Evolutionary conservation across 768 basidiomycete genomes (phyloP).

Genomic region (Clavulina sp.): DNA sequence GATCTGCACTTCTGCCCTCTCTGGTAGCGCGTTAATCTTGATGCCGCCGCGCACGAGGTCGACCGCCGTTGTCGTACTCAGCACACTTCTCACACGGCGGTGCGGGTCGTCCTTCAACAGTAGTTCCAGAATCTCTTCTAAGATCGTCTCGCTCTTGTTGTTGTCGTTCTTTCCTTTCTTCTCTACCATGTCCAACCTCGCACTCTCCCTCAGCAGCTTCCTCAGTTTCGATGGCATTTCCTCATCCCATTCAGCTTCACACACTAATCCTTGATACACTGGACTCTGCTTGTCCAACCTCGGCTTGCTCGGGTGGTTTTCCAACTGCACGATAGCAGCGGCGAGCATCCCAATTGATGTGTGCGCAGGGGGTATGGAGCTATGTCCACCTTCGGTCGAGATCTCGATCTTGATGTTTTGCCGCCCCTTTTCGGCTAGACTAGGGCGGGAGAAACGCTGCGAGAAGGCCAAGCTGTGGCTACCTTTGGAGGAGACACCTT

Average conservation of each 20-base stretch:
- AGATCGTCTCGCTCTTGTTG: constrained; percentile 15
- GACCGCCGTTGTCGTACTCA: constrained; percentile 61
- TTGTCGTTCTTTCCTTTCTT: too few relatives aligned
- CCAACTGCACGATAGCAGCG: constrained; percentile 46
- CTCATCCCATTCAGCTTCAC: constrained; percentile 44
- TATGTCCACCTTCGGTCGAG: constrained; percentile 62
- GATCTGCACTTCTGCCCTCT: constrained; percentile 46
- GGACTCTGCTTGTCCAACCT: constrained; percentile 38
- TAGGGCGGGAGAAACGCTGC: constrained; percentile 39
- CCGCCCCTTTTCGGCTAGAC: constrained; percentile 58
- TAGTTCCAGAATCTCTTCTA: constrained; percentile 10
- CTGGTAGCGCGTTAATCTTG: constrained; percentile 67
- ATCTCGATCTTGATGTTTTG: constrained; percentile 48
- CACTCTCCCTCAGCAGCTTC: constrained; percentile 30
- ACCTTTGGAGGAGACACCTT: neutral
- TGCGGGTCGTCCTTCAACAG: neutral
- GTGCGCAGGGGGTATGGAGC: constrained; percentile 64
- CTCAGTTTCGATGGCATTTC: constrained; percentile 32
- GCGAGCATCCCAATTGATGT: constrained; percentile 70
- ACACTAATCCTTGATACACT: constrained; percentile 42
- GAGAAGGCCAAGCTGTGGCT: constrained; percentile 22
- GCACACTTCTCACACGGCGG: constrained; percentile 25
- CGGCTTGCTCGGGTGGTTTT: constrained; percentile 36
- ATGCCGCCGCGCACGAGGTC: constrained; percentile 36
- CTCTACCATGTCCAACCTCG: constrained; percentile 35